phyloP scores from a whole-genome alignment of 2,329 filamentous ascomycete genomes.

The Didymella glomerata region DNA sequence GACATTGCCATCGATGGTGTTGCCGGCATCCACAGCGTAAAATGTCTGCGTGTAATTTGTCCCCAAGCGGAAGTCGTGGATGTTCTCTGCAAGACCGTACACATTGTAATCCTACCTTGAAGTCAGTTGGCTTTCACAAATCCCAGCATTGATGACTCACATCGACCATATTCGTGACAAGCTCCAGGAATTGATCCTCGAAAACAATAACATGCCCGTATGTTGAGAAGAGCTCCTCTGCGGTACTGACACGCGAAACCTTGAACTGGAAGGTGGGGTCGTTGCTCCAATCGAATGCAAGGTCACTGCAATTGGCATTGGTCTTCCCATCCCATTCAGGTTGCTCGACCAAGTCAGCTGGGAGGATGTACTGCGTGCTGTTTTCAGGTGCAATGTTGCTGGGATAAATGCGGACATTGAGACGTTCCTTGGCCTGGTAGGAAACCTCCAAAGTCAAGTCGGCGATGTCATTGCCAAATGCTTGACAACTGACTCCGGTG shows the following conservation, averaged over 20 bases:
- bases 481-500: conserved; percentile 68
- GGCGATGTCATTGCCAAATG: conserved; percentile 64
- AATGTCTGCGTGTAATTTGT: conserved; percentile 73
- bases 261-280: conserved; percentile 70
- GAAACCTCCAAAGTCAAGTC: conserved; percentile 63
- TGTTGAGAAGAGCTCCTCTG: conserved; percentile 71
- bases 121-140: conserved; percentile 51
- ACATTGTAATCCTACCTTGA: conserved; percentile 65
- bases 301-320: conserved; percentile 20
- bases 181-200: conserved; percentile 72
- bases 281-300: conserved; percentile 37
- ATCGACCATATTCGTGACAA: conserved; percentile 49
- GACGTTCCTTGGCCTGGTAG: conserved; percentile 58
- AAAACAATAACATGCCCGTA: conserved; percentile 74
- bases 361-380: conserved; percentile 24
- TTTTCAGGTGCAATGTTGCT: conserved; percentile 26
- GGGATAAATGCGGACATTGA: conserved; percentile 31
- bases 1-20: conserved; percentile 23
- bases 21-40: conserved; percentile 68
- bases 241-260: conserved; percentile 63
- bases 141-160: conserved; percentile 58
- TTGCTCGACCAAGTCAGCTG: conserved; percentile 21
- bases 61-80: conserved; percentile 70
- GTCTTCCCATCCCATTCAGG: conserved; percentile 29
- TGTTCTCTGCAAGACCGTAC: conserved; percentile 79